Base-by-base conservation (phyloP, 208 protist species). In the Wallacemonas sp. region DNA sequence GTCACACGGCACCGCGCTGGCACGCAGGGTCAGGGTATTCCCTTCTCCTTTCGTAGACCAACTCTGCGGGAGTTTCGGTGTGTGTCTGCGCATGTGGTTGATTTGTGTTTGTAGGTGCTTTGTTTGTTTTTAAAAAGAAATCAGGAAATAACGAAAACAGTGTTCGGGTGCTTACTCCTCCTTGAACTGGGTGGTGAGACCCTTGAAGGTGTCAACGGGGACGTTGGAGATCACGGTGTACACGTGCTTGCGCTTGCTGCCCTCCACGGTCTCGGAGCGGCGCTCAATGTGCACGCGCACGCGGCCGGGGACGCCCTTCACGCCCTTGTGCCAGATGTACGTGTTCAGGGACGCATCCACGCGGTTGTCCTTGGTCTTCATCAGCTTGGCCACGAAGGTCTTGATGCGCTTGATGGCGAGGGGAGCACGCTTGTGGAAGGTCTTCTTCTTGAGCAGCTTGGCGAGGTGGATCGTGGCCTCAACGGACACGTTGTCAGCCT, bases 391-490 rank as follows among this genome's bases (percentile, higher is more conserved):
- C 41, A 98, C 98, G 72, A 99, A 98, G 39, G 84, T 63, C 70
- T 91, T 91, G 82, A 99, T 97, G 72, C 90, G 91, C 79, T 98
- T 98, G 76, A 99, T 88, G 42, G 98, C 98, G 61, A 95, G 81
- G 57, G 98, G 98, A 36, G 98, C 98, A 57, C 97, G 86, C 81
- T 97, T 97, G 80, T 98, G 93, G 96, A 99, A 99, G 70, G 89
- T 95, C 73, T 95, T 97, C 84, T 84, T 93, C 83, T 98, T 93
- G 48, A 98, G 78, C 66, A 93, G 81, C 93, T 98, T 99, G 82
- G 98, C 92, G 55, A 99, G 84, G 91, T 99, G 96, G 79, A 99
- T 98, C 69, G 98, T 99, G 77, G 96, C 97, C 83, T 99, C 98
- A 66, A 98, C 86, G 42, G 91, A 86, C 49, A 99, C 78, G 62